Evolutionary conservation across 169 alveolate species (phyloP).

Genomic region (Besnoitia besnoiti): DNA sequence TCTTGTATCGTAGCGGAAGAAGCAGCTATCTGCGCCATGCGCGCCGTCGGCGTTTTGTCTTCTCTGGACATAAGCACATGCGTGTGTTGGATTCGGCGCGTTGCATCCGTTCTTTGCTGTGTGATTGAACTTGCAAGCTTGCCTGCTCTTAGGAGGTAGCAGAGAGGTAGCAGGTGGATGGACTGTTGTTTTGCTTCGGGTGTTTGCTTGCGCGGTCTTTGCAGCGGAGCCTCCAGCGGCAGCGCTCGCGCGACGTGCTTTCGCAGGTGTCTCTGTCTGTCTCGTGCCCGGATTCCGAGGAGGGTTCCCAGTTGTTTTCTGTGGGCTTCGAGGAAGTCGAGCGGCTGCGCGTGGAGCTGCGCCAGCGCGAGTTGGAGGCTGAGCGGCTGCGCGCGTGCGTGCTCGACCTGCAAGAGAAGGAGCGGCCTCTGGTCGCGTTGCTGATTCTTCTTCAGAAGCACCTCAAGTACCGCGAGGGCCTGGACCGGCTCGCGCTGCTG

Average conservation of each 20-base stretch:
- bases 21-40: no score
- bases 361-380: not conserved
- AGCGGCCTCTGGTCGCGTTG: slow-evolving; percentile 1
- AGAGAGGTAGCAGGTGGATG: no score
- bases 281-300: not conserved
- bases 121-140: no score
- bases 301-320: not conserved
- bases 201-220: no score
- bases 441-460: slow-evolving; percentile 29
- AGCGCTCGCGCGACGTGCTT: not conserved
- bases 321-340: not conserved
- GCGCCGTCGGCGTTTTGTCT: no score
- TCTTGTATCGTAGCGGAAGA: no score
- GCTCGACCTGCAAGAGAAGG: not conserved
- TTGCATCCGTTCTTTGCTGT: no score
- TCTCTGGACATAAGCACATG: no score
- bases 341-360: not conserved
- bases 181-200: no score
- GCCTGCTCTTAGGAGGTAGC: no score
- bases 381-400: not conserved
- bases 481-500: not conserved
- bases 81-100: no score
- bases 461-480: not conserved
- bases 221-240: not conserved
- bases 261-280: not conserved